Conservation (phyloP, 1,139 yeast species). For the Yamadazyma buinensis region DNA sequence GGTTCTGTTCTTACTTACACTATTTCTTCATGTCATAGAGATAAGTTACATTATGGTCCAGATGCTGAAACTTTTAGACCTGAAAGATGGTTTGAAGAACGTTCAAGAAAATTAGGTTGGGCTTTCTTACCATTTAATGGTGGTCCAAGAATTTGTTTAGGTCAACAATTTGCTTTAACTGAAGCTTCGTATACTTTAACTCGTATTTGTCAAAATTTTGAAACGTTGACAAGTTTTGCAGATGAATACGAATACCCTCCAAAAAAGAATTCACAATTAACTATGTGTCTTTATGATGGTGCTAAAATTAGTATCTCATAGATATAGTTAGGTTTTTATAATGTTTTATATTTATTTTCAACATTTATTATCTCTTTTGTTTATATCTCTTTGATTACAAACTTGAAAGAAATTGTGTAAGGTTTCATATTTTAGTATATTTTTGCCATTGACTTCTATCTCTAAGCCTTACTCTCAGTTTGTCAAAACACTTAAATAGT, state of each 20-base stretch:
- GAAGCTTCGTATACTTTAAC: constrained; percentile 48
- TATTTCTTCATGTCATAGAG: constrained; percentile 41
- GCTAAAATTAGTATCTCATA: constrained; percentile 8
- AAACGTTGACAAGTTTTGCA: constrained; percentile 15
- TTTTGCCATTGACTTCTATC: too few relatives aligned
- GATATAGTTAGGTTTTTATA: too few relatives aligned
- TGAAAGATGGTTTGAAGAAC: constrained; percentile 44
- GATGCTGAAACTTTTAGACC: constrained; percentile 45
- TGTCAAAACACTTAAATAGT: too few relatives aligned
- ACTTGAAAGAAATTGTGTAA: too few relatives aligned
- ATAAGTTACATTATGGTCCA: constrained; percentile 38
- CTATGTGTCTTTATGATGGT: constrained; percentile 26
- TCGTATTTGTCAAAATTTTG: constrained; percentile 35
- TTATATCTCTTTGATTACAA: too few relatives aligned
- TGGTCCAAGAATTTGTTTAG: constrained; percentile 59
- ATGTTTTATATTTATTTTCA: too few relatives aligned
- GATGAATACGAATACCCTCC: constrained; percentile 30
- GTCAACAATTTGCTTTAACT: constrained; percentile 58
- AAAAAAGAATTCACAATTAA: constrained; percentile 28
- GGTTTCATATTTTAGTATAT: too few relatives aligned
- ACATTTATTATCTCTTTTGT: too few relatives aligned
- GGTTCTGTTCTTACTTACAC: constrained; percentile 37
- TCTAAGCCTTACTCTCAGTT: too few relatives aligned
- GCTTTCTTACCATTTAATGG: constrained; percentile 56
- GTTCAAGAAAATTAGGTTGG: constrained; percentile 42